These are phyloP conservation scores for Gypsophila paniculata DNA, from an alignment of 179 eudicot genomes.

Conservation along the genomic window DNA sequence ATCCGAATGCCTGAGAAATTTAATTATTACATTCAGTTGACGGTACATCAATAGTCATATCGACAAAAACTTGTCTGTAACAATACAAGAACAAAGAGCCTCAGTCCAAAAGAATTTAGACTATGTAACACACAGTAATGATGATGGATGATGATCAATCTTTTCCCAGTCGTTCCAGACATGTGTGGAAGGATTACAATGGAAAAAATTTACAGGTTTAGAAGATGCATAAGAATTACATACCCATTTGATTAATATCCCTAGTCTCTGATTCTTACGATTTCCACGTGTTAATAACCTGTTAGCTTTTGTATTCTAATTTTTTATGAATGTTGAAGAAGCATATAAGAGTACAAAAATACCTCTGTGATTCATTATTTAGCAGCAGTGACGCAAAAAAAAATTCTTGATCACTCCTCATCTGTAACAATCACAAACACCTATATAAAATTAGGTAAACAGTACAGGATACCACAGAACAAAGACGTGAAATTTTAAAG, in stretches of 20 bases:
- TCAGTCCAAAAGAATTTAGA: background rate
- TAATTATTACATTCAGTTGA: slow-evolving; percentile 15
- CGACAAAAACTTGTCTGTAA: background rate
- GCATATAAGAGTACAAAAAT: background rate
- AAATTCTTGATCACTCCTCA: slow-evolving; percentile 70
- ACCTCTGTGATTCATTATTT: slow-evolving; percentile 59
- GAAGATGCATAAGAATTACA: no score
- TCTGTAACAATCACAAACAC: slow-evolving; percentile 39
- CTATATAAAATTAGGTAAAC: background rate
- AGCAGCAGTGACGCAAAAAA: slow-evolving; percentile 55
- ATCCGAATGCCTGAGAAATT: slow-evolving; percentile 50
- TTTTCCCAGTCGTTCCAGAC: no score
- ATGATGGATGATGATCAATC: no score
- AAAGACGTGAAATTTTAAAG: background rate
- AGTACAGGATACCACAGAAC: background rate
- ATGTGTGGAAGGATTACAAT: no score
- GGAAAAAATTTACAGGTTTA: no score
- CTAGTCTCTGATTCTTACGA: no score
- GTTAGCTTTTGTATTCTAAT: no score
- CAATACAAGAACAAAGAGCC: background rate
- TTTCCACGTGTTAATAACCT: no score
- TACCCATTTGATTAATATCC: no score
- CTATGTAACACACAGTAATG: background rate
- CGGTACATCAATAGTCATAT: background rate
- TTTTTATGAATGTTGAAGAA: background rate